Conservation (phyloP, 169 alveolate genomes). For the Cystoisospora suis region DNA sequence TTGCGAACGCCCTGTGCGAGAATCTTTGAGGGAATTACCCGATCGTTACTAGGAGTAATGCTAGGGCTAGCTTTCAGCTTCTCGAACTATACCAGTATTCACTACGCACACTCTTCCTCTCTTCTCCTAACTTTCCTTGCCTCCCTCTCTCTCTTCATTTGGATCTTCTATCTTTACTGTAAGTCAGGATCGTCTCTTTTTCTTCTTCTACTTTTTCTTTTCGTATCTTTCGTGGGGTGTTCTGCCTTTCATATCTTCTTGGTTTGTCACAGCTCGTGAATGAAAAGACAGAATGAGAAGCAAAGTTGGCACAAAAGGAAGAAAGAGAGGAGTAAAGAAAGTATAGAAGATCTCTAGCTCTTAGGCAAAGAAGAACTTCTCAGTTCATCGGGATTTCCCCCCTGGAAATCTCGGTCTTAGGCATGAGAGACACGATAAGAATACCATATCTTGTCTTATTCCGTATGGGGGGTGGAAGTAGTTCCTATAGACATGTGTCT, state of each 20-base stretch:
- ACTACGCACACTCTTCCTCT: not conserved
- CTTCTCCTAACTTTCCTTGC: not conserved
- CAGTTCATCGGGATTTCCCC: too few relatives aligned
- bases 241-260: too few relatives aligned
- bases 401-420: too few relatives aligned
- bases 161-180: conserved; percentile 8
- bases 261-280: too few relatives aligned
- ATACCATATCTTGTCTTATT: too few relatives aligned
- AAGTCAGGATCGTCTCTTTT: not conserved
- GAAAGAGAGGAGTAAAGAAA: too few relatives aligned
- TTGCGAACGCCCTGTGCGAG: conserved; percentile 6
- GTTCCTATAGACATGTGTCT: too few relatives aligned
- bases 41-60: not conserved
- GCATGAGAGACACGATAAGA: too few relatives aligned
- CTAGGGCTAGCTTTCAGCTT: not conserved
- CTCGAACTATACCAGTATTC: not conserved
- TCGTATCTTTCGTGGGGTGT: too few relatives aligned
- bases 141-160: not conserved
- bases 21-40: not conserved
- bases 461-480: too few relatives aligned
- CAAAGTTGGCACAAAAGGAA: not conserved
- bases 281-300: not conserved
- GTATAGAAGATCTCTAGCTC: not conserved
- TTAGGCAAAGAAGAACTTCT: too few relatives aligned
- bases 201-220: not conserved